Evolutionary conservation across 768 basidiomycete genomes (phyloP), one percentile per base, ranked within the genome.

Genomic region (Lenzites betulinus): DNA sequence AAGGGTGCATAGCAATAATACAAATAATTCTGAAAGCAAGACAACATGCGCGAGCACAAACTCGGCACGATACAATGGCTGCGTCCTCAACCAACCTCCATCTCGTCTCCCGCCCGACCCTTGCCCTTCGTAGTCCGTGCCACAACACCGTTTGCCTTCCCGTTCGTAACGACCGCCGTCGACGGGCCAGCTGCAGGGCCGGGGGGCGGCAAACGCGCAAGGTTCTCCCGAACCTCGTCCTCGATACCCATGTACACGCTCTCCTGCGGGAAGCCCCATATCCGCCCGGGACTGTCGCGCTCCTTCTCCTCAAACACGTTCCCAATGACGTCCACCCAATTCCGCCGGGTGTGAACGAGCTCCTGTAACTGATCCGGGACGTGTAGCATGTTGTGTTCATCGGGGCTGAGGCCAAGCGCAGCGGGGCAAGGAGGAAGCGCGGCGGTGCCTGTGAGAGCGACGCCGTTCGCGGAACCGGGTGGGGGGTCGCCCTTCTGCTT

Each of bases 311-410:
- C 87, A 67, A 98, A 93, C 59, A 89, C 80, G 7, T 76, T 75
- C 9, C 92, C 93, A 6, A 98, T 84, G 38, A 74, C 78, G 51
- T 90, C 83, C 22, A 93, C 88, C 87, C 93, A 95, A 65, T 87
- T 79, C 65, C 85, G 77, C 39, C 96, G 79, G 62, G 88, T 90
- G 65, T 84, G 83, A 16, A 98, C 86, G 28, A 94, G 79, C 59
- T 87, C 82, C 65, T 78, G 79, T 58, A 96, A 73, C 67, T 87
- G 83, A 25, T 92, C 87, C 33, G 84, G 81, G 25, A 93, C 81
- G 28, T 81, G 77, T 26, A 92, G 72, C 60, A 72, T 71, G 67
- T 85, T 81, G 51, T 88, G 85, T 26, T 88, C 87, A 69, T 90
- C 89, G 0, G 83, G 84, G 3, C 79, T 82, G 43, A 92, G 75